phyloP scores from a whole-genome alignment of 164 flowering plant species.

The Cinnamomum micranthum region DNA sequence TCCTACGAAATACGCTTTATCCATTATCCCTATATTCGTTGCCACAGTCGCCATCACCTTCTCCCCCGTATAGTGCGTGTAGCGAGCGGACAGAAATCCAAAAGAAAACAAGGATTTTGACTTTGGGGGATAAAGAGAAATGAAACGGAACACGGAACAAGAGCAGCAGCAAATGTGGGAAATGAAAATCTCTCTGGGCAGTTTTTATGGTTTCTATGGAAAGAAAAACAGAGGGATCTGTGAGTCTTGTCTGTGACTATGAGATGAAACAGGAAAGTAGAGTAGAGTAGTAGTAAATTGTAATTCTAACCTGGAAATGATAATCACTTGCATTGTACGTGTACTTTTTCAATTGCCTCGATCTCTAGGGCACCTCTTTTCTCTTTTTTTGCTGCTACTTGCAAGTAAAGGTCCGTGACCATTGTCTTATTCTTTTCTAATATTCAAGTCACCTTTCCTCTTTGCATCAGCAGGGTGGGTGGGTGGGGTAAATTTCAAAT shows the following conservation, averaged over 20 bases:
- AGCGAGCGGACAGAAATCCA: neutral
- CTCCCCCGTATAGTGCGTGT: neutral
- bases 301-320: neutral
- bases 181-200: too few species aligned
- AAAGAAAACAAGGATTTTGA: neutral
- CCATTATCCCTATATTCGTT: constrained; percentile 83
- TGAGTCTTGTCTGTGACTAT: too few species aligned
- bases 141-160: neutral
- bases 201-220: too few species aligned
- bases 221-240: neutral
- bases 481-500: too few species aligned
- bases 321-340: too few species aligned
- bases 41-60: constrained; percentile 43
- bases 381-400: too few species aligned
- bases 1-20: constrained; percentile 86
- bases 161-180: neutral
- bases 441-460: too few species aligned
- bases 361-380: too few species aligned
- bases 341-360: too few species aligned
- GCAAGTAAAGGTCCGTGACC: too few species aligned
- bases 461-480: too few species aligned
- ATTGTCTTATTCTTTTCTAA: too few species aligned
- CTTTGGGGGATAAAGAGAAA: neutral
- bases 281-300: neutral
- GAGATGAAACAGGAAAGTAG: neutral